Evolutionary conservation across 805 yeast genomes (phyloP), one percentile per base, ranked within the genome.

Genomic region (Sugiyamaella marilandica): DNA sequence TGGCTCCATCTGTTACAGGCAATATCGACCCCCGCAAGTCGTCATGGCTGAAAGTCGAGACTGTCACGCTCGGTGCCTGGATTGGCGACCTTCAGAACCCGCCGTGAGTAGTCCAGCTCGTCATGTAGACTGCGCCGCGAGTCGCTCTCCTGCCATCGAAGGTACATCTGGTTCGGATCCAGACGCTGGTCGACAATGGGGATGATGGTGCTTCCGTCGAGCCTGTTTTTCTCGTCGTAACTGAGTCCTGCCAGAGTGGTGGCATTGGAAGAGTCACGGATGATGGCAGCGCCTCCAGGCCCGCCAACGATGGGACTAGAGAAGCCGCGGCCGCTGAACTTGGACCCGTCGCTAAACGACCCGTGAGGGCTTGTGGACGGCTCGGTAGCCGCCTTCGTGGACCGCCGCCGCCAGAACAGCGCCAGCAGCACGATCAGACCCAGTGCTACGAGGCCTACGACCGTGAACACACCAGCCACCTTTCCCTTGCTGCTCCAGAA

Each of bases 391-490:
- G 50, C 24, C 41, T 37, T 14, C 33, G 31, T 33, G 26, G 55
- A 26, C 47, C 59, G 62, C 21, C 59, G 62, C 7, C 61, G 65
- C 49, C 64, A 61, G 70, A 78, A 70, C 61, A 76, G 77, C 10
- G 21, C 19, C 16, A 49, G 10, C n/a, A 84, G 55, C 0, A 70
- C 59, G 1, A 84, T 47, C 0, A 82, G 46, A 1, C 74, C 74
- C 0, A 80, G 60, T 0, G 70, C 78, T 0, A 83, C 82, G 1
- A 88, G 60, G 1, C 91, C 96, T 14, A 88, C 94, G 0, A 80
- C 90, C 1, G 85, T 81, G 68, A 88, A 88, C 0, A 89, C 85
- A 2, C 95, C 96, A 0, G 91, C 95, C 1, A 88, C 94, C 64
- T 84, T 85, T 0, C 92, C 95, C 45, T 79, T 80, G 45, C 80